Percentiles rank a stretch among this genome's conserved stretches.
These are phyloP conservation scores for Penicillium riverlandense DNA, from an alignment of 495 filamentous ascomycete species.

Conservation along the genomic window DNA sequence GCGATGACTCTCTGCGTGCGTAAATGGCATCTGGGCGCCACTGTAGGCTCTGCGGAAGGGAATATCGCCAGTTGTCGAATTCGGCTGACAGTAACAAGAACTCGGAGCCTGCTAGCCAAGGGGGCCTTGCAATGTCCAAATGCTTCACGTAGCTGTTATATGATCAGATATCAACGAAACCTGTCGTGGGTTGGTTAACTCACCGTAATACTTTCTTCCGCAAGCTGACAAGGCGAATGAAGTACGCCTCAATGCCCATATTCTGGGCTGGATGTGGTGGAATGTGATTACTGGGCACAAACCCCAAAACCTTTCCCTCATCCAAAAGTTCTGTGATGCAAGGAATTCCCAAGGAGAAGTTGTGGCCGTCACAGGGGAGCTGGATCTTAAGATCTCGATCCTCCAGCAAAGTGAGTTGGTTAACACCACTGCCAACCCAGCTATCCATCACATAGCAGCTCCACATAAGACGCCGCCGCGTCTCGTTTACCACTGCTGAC, in stretches of 20 bases:
- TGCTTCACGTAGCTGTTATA: slow-evolving; percentile 10
- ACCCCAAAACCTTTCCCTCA: slow-evolving; percentile 1
- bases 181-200: not conserved
- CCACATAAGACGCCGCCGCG: slow-evolving; percentile 17
- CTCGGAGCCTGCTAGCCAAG: slow-evolving; percentile 9
- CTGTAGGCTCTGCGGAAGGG: slow-evolving; percentile 5
- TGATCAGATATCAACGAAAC: not conserved
- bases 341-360: slow-evolving; percentile 7
- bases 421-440: slow-evolving; percentile 16
- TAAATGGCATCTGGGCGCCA: slow-evolving; percentile 8
- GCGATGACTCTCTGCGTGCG: slow-evolving; percentile 11
- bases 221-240: slow-evolving; percentile 13
- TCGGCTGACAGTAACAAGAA: slow-evolving; percentile 5
- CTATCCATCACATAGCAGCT: slow-evolving; percentile 23
- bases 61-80: slow-evolving; percentile 4
- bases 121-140: slow-evolving; percentile 6
- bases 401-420: slow-evolving; percentile 14
- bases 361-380: slow-evolving; percentile 16
- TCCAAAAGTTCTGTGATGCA: slow-evolving; percentile 12
- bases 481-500: slow-evolving; percentile 5
- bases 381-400: slow-evolving; percentile 19
- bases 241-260: slow-evolving; percentile 13
- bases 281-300: slow-evolving; percentile 1
- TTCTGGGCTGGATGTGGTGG: slow-evolving; percentile 6
- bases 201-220: slow-evolving; percentile 11